Conservation (phyloP, 2,329 filamentous ascomycete species). For the Setomelanomma holmii region DNA sequence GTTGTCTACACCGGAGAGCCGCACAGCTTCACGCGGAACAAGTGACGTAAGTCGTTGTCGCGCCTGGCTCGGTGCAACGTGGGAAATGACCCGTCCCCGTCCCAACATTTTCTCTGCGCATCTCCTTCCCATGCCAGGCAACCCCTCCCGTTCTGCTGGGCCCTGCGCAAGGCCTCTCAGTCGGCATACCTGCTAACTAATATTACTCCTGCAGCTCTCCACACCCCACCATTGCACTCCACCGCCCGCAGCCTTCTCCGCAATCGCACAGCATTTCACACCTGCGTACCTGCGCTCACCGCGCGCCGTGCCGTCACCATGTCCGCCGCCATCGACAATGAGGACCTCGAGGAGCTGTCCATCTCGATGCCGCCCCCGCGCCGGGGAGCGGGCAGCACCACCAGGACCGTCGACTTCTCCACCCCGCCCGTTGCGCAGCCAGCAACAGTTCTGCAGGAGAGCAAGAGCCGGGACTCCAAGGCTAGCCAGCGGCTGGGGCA, state of each 20-base stretch:
- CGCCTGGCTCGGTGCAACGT: background rate
- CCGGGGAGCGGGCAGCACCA: slow-evolving; percentile 51
- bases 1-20: background rate
- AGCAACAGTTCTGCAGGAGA: slow-evolving; percentile 32
- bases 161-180: background rate
- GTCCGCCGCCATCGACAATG: slow-evolving; percentile 70
- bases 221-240: background rate
- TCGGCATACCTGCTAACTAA: slow-evolving; percentile 1
- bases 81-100: background rate
- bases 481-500: slow-evolving; percentile 86
- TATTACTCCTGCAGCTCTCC: background rate
- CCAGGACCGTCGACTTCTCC: slow-evolving; percentile 44
- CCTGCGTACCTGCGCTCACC: background rate
- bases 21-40: background rate
- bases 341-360: slow-evolving; percentile 71
- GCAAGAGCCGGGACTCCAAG: slow-evolving; percentile 61
- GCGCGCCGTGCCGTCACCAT: slow-evolving; percentile 27
- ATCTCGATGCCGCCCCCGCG: slow-evolving; percentile 74
- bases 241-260: background rate
- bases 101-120: slow-evolving; percentile 1
- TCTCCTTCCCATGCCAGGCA: slow-evolving; percentile 1
- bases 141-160: slow-evolving; percentile 1
- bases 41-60: background rate
- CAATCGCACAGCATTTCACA: background rate
- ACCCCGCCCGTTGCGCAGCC: slow-evolving; percentile 33